A percentile compares a stretch with the other conserved stretches of the same genome.
Evolutionary conservation across 768 basidiomycete genomes (phyloP).

Genomic region (Cubamyces lactineus): DNA sequence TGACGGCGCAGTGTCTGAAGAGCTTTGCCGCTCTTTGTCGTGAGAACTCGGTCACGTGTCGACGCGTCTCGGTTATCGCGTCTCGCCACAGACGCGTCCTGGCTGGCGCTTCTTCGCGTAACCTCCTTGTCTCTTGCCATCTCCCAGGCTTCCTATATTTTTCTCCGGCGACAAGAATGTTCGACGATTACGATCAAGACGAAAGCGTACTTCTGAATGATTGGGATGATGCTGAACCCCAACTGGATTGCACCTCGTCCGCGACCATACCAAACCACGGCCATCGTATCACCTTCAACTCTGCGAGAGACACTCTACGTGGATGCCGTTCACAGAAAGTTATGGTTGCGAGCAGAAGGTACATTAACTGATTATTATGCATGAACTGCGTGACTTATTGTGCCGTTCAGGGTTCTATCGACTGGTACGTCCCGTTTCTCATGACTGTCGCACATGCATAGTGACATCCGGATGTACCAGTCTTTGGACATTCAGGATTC

Average conservation of each 20-base stretch:
- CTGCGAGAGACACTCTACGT: background rate
- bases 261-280: background rate
- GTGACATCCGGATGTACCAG: conserved; percentile 40
- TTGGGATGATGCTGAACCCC: too few species aligned
- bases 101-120: background rate
- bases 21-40: background rate
- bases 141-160: background rate
- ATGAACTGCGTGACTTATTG: background rate
- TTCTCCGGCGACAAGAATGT: background rate
- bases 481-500: conserved; percentile 68
- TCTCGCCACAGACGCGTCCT: conserved; percentile 17
- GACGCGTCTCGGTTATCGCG: conserved; percentile 2
- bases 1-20: too few species aligned
- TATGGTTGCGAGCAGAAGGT: background rate
- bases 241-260: background rate
- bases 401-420: background rate
- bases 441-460: background rate
- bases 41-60: conserved; percentile 21
- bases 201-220: background rate
- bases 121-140: background rate
- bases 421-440: background rate
- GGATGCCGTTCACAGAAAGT: background rate
- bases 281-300: background rate
- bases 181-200: background rate
- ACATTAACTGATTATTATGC: background rate